Evolutionary conservation across 2,329 filamentous ascomycete species (phyloP), one percentile per base, ranked within the genome.

Genomic region (Aspergillus candidus): DNA sequence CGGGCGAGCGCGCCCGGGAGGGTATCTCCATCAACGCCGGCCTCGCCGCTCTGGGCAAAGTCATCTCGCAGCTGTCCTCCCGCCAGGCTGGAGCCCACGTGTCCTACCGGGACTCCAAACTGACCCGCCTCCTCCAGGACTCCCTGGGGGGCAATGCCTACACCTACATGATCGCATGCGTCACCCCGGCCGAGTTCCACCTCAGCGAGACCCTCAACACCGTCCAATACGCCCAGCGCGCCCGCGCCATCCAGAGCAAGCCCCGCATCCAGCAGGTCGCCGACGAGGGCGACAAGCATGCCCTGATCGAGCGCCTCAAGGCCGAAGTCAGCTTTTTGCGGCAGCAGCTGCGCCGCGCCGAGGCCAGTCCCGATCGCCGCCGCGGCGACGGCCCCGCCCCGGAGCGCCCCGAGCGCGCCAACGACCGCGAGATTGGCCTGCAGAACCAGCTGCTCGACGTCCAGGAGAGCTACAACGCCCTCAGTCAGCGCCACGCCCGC

Each of bases 101-200:
- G 45, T 98, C 93, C 2, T 98, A 98, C 65, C 88, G 93, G 52
- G 93, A 98, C 70, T 97, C 93, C n/a, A 90, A 89, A 64, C 81
- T 98, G 56, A 98, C 93, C 10, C 84, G 93, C 47, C 76, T 98
- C 17, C 79, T 98, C 13, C 93, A 98, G 72, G 93, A 98, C 68
- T 98, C 93, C 0, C 76, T 98, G 4, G 93, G 93, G 45, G 93
- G 93, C 4, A 97, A 94, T 63, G 93, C 93, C 31, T 94, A 96
- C 62, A 98, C 93, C 1, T 98, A 97, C 71, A 97, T 98, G 93
- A 93, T 98, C 70, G 93, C 93, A 7, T 98, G 93, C 69, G 90
- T 98, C 27, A 98, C 91, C 1, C 91, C 90, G 0, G 88, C 91
- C 11, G 90, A 96, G 63, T 98, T 98, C 62, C 93, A 98, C 65